phyloP scores from a whole-genome alignment of 2,329 filamentous ascomycete species.

The Ceratocystis lukuohia region DNA sequence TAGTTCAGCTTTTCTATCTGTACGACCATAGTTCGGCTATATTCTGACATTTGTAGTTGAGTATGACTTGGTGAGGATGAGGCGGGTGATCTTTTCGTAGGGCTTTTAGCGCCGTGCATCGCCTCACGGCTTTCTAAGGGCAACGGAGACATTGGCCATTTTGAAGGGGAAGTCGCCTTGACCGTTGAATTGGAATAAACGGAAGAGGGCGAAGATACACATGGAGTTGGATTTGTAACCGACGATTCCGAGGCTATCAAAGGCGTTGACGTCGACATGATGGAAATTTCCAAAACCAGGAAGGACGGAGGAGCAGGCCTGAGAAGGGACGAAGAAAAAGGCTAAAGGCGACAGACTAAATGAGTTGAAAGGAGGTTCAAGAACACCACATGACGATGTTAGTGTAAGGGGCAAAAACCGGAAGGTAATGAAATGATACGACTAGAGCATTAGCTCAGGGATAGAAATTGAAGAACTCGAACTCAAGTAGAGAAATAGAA shows the following conservation, averaged over 20 bases:
- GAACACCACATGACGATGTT: background rate
- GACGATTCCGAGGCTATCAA: conserved; percentile 7
- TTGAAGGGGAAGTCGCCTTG: conserved; percentile 13
- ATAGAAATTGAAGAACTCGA: background rate
- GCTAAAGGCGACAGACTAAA: background rate
- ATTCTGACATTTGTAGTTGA: conserved; percentile 15
- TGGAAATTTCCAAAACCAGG: background rate
- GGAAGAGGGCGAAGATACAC: conserved; percentile 16
- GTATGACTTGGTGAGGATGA: background rate
- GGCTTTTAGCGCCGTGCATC: background rate
- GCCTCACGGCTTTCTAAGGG: background rate
- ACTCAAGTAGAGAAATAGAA: background rate
- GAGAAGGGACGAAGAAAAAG: background rate
- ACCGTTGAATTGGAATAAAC: conserved; percentile 17
- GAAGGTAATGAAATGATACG: background rate
- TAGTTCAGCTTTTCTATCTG: conserved; percentile 16
- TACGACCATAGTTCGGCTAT: conserved; percentile 16
- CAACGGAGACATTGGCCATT: conserved; percentile 9
- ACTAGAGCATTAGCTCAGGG: background rate
- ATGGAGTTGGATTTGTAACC: conserved; percentile 7
- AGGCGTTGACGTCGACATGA: conserved; percentile 13
- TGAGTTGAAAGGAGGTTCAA: background rate
- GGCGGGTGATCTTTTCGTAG: background rate
- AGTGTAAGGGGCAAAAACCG: background rate
- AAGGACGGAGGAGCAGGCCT: background rate